These are phyloP conservation scores for Aspergillus niger DNA, from an alignment of 2,329 filamentous ascomycete genomes.

Conservation along the genomic window DNA sequence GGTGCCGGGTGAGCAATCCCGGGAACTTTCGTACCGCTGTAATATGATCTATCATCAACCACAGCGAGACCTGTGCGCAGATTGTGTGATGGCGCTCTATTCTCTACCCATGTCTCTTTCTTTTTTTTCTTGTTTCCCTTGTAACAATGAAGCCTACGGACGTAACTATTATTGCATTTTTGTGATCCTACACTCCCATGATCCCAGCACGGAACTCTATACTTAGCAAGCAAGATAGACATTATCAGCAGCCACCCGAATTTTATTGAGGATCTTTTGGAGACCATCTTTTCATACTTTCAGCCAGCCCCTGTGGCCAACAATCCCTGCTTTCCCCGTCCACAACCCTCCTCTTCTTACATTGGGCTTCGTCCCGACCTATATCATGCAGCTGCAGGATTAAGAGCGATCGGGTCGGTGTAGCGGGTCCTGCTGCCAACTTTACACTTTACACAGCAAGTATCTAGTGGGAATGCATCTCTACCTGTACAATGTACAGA, in stretches of 20 bases:
- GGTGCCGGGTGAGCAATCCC: slow-evolving; percentile 3
- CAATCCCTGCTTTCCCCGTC: neutral
- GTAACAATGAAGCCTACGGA: slow-evolving; percentile 4
- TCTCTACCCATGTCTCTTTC: neutral
- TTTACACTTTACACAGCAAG: neutral
- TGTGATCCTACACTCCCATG: neutral
- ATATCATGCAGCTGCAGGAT: neutral
- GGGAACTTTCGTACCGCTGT: slow-evolving; percentile 7
- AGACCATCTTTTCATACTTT: neutral
- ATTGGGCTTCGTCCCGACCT: neutral
- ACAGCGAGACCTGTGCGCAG: neutral
- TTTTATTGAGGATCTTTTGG: neutral
- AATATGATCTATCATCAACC: slow-evolving; percentile 7
- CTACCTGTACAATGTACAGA: neutral
- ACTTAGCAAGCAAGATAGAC: slow-evolving; percentile 1
- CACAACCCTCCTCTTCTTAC: too few relatives aligned
- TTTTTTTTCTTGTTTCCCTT: neutral
- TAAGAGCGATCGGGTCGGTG: neutral
- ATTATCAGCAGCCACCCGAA: slow-evolving; percentile 1
- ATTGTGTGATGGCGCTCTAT: slow-evolving; percentile 3
- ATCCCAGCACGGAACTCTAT: neutral
- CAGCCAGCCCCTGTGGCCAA: neutral
- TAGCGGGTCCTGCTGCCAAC: neutral
- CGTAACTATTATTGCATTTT: neutral
- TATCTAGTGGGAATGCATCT: neutral